A percentile compares a stretch with the other conserved stretches of the same genome.
Evolutionary conservation across 495 filamentous ascomycete genomes (phyloP).

Genomic region (Aspergillus mulundensis): DNA sequence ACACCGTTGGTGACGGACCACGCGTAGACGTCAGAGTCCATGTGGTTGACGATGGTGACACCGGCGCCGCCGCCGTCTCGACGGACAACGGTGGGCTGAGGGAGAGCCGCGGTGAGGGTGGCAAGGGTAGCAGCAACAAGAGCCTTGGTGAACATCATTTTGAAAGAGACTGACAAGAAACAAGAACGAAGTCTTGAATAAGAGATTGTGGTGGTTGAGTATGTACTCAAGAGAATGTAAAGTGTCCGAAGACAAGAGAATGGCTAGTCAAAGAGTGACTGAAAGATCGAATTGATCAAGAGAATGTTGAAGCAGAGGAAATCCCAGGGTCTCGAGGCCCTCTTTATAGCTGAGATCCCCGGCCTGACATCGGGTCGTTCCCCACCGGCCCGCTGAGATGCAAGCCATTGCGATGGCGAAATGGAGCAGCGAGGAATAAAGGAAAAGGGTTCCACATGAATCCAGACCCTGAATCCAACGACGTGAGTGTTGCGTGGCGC

Average conservation of each 20-base stretch:
- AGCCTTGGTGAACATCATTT: constrained; percentile 47
- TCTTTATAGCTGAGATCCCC: constrained; percentile 12
- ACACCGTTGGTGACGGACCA: constrained; percentile 38
- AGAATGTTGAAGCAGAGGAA: constrained; percentile 16
- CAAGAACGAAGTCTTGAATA: constrained; percentile 11
- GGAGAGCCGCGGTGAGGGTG: constrained; percentile 36
- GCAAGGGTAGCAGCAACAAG: constrained; percentile 36
- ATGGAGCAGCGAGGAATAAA: constrained; percentile 6
- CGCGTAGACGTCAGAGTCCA: constrained; percentile 36
- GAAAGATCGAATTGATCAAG: constrained; percentile 16
- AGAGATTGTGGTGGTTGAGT: constrained; percentile 14
- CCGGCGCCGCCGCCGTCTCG: constrained; percentile 23
- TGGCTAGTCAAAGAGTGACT: constrained; percentile 18
- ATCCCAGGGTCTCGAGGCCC: not conserved
- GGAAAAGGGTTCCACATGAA: constrained; percentile 10
- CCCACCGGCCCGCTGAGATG: not conserved
- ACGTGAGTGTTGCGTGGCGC: constrained; percentile 1
- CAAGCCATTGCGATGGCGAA: constrained; percentile 9
- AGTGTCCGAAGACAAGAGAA: constrained; percentile 11
- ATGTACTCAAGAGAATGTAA: constrained; percentile 9
- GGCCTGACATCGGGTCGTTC: not conserved
- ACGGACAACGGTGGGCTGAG: constrained; percentile 22
- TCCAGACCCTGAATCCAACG: constrained; percentile 9
- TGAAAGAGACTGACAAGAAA: constrained; percentile 21
- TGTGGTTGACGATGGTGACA: constrained; percentile 38